Percentiles rank a stretch among this genome's conserved stretches.
Conservation (phyloP, 106 monocot genomes). For the Apostasia shenzhenica region DNA sequence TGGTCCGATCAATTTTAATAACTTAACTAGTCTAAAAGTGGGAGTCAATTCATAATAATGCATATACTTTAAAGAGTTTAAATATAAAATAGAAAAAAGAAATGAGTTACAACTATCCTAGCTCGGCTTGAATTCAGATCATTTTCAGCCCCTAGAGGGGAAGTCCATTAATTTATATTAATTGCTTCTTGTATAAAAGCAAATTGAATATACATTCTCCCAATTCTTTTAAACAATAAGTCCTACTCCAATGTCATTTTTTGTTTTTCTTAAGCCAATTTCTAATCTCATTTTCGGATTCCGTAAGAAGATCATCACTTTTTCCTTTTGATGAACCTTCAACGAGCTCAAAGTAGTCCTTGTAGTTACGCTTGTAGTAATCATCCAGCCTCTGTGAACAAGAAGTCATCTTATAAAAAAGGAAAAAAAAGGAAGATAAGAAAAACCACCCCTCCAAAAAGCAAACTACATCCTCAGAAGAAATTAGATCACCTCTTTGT, state of each 20-base stretch:
- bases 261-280: slow-evolving; percentile 77
- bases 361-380: slow-evolving; percentile 82
- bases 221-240: too few species aligned
- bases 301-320: slow-evolving; percentile 50
- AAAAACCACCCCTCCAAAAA: neutral
- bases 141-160: too few species aligned
- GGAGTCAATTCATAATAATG: too few species aligned
- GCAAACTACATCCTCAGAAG: neutral
- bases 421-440: neutral
- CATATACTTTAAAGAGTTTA: too few species aligned
- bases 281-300: slow-evolving; percentile 70
- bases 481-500: slow-evolving; percentile 59
- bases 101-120: too few species aligned
- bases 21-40: too few species aligned
- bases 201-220: too few species aligned
- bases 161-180: too few species aligned
- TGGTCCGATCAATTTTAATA: too few species aligned
- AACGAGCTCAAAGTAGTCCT: slow-evolving; percentile 78
- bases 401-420: neutral
- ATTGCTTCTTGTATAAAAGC: too few species aligned
- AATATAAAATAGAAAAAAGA: too few species aligned
- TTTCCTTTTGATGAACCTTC: slow-evolving; percentile 66
- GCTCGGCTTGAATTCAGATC: too few species aligned
- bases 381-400: slow-evolving; percentile 58
- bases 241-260: slow-evolving; percentile 1